phyloP scores from a whole-genome alignment of 2,329 filamentous ascomycete genomes.

The Zymoseptoria tritici region DNA sequence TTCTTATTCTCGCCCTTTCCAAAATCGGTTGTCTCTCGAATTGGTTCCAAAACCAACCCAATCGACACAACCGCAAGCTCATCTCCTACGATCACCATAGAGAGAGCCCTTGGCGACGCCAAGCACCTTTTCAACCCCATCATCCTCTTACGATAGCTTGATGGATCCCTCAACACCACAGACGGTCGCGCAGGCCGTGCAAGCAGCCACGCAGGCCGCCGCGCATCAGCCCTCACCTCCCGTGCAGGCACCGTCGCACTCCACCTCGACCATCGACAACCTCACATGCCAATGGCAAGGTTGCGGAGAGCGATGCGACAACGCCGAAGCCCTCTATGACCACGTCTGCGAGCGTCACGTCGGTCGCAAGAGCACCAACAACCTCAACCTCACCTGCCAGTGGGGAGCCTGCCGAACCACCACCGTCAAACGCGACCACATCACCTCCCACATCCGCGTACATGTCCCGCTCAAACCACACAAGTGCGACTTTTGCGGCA shows the following conservation, averaged over 20 bases:
- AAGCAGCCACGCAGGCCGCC: constrained; percentile 22
- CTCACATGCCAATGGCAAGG: constrained; percentile 55
- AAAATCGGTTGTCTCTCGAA: neutral
- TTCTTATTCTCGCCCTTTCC: neutral
- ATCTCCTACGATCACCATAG: neutral
- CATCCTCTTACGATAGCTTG: neutral
- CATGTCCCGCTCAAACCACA: constrained; percentile 98
- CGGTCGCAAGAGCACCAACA: constrained; percentile 98
- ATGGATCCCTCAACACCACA: constrained; percentile 2
- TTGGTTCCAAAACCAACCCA: neutral
- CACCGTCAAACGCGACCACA: constrained; percentile 97
- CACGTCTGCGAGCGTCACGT: constrained; percentile 98
- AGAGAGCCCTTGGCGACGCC: neutral
- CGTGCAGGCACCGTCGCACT: constrained; percentile 22
- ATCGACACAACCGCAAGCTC: neutral
- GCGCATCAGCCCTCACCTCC: constrained; percentile 21
- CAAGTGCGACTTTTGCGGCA: constrained; percentile 97
- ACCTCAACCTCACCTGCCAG: constrained; percentile 92
- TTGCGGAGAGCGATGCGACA: constrained; percentile 53
- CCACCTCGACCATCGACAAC: constrained; percentile 35
- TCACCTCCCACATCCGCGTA: constrained; percentile 96
- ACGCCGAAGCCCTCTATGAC: constrained; percentile 61
- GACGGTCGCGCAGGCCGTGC: constrained; percentile 26
- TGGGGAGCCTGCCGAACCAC: constrained; percentile 96
- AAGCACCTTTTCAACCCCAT: neutral